Percentiles rank a stretch among this genome's conserved stretches.
Evolutionary conservation across 495 filamentous ascomycete species (phyloP).

Genomic region (Penicillium canariense): DNA sequence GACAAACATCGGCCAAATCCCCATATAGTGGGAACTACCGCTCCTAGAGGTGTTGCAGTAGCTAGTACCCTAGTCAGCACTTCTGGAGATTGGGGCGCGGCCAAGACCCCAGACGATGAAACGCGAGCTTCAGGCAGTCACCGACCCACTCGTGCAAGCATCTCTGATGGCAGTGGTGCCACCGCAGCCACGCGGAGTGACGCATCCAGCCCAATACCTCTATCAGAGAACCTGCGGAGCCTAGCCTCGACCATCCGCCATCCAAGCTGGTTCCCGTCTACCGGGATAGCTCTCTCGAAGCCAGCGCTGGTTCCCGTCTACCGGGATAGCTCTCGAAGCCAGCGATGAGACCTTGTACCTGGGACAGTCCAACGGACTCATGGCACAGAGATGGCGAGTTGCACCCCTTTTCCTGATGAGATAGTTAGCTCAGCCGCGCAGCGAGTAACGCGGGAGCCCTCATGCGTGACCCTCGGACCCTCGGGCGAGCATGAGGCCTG

Average conservation of each 20-base stretch:
- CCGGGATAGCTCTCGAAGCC: not conserved
- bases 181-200: not conserved
- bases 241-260: too few species aligned
- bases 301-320: not conserved
- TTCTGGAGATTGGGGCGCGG: too few species aligned
- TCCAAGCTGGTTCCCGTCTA: too few species aligned
- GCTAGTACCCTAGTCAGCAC: too few species aligned
- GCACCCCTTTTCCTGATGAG: too few species aligned
- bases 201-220: not conserved
- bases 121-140: not conserved
- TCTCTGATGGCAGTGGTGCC: constrained; percentile 7
- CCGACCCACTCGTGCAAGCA: not conserved
- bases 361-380: constrained; percentile 1
- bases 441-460: constrained; percentile 3
- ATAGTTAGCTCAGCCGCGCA: too few species aligned
- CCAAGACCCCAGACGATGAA: too few species aligned
- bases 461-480: constrained; percentile 3
- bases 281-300: too few species aligned
- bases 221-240: too few species aligned
- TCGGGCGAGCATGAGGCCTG: constrained; percentile 3
- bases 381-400: constrained; percentile 5
- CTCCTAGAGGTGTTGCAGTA: too few species aligned
- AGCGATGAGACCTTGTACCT: constrained; percentile 5
- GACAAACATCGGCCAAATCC: too few species aligned
- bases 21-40: too few species aligned